phyloP scores from a whole-genome alignment of 305 asterid genomes.

The Ilex paraguariensis region DNA sequence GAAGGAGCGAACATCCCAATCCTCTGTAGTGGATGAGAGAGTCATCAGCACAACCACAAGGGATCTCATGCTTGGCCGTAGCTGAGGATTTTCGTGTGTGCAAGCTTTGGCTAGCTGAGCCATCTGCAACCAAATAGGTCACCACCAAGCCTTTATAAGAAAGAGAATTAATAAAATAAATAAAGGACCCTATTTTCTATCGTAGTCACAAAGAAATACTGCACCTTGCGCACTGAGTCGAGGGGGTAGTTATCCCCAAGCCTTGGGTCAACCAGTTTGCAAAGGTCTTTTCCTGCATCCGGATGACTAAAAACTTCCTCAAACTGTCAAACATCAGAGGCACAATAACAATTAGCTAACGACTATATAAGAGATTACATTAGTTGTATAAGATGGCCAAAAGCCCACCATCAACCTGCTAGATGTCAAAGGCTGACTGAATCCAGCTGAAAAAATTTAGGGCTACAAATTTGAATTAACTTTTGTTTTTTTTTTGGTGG shows the following conservation, averaged over 20 bases:
- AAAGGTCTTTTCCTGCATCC: neutral
- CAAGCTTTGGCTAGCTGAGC: slow-evolving; percentile 6
- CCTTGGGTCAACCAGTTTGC: slow-evolving; percentile 1
- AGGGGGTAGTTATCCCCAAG: slow-evolving; percentile 3
- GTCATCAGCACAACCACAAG: slow-evolving; percentile 2
- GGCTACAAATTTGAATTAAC: too few species aligned
- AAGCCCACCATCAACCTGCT: too few species aligned
- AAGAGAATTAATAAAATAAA: neutral
- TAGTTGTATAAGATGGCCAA: too few species aligned
- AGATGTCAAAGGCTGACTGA: too few species aligned
- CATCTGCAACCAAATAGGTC: neutral
- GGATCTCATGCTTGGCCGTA: slow-evolving; percentile 7
- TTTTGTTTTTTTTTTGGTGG: too few species aligned
- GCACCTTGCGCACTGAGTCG: neutral
- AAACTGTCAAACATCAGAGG: neutral
- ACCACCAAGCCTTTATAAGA: neutral
- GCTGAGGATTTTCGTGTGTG: slow-evolving; percentile 5
- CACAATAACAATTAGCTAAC: too few species aligned
- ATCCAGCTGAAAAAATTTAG: too few species aligned
- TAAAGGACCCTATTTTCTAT: neutral
- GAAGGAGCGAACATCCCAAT: slow-evolving; percentile 4
- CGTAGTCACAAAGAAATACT: neutral
- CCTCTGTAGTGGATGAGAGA: neutral
- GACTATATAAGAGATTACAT: too few species aligned
- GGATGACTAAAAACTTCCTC: neutral